Evolutionary conservation across 1,284 basidiomycete genomes (phyloP), one percentile per base, ranked within the genome.

Genomic region (Sanguinoderma infundibulare): DNA sequence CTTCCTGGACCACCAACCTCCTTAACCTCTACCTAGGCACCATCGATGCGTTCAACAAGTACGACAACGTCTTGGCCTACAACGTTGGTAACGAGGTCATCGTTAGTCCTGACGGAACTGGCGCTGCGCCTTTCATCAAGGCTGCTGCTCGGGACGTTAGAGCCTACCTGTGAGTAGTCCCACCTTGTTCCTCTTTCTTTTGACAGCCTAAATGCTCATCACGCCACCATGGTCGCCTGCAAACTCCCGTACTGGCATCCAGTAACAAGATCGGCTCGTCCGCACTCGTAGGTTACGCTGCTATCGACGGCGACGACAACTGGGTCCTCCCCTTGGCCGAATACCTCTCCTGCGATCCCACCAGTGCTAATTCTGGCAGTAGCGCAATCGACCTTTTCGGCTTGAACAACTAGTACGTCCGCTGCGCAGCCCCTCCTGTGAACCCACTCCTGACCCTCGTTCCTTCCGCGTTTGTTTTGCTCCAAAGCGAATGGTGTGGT

Each of bases 21-120:
- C 79, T 94, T 39, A 81, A 95, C 74, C 81, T 89, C 62, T 97
- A 96, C 76, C 83, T 90, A 61, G 74, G 74, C 34, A 96, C 94
- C 34, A 91, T 96, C 69, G 81, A 94, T 66, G 81, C 78, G 0
- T 96, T 97, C 79, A 81, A 81, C 70, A 86, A 90, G 71, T 96
- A 96, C 70, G 85, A 91, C 79, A 96, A 96, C 68, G 83, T 95
- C 35, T 78, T 95, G 55, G 92, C 87, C 53, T 87, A 87, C 79
- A 96, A 96, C 72, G 82, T 98, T 60, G 95, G 94, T 20, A 98
- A 98, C 74, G 95, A 97, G 75, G 92, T 96, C 20, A 85, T 96
- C 64, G 86, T 82, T 34, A 73, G 71, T 20, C 59, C 80, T 24
- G 81, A 84, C 54, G 83, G 80, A 63, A 92, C 92, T 15, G 79